Percentiles rank a stretch among this genome's conserved stretches.
Evolutionary conservation across 192 early-diverging fungal genomes (phyloP).

Genomic region (Linnemannia exigua): DNA sequence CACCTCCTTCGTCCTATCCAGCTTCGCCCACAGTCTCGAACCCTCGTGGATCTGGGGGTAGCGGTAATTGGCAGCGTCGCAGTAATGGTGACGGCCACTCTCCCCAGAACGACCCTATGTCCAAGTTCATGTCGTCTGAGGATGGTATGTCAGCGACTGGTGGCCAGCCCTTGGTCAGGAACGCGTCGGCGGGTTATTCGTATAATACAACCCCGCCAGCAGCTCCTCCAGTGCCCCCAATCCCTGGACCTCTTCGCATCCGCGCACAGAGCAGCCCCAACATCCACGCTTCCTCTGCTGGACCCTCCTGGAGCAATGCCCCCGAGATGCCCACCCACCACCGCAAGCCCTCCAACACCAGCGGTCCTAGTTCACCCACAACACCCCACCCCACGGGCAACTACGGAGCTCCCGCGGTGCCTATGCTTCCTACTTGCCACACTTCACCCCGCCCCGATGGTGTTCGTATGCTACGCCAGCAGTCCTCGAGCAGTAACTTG

Average conservation of each 20-base stretch:
- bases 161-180: constrained; percentile 44
- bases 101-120: constrained; percentile 62
- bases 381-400: constrained; percentile 27
- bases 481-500: constrained; percentile 38
- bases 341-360: constrained; percentile 33
- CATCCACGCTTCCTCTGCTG: constrained; percentile 56
- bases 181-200: constrained; percentile 46
- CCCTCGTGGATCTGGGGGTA: constrained; percentile 55
- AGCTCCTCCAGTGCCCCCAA: constrained; percentile 45
- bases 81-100: constrained; percentile 60
- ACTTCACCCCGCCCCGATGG: constrained; percentile 36
- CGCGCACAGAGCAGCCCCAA: constrained; percentile 72
- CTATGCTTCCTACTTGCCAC: constrained; percentile 26
- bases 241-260: constrained; percentile 58
- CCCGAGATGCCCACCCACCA: constrained; percentile 48
- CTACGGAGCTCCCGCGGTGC: constrained; percentile 27
- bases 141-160: constrained; percentile 4
- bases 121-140: constrained; percentile 63
- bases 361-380: constrained; percentile 43
- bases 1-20: constrained; percentile 70
- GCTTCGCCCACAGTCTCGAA: constrained; percentile 66
- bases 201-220: constrained; percentile 44
- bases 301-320: constrained; percentile 32
- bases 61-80: constrained; percentile 52
- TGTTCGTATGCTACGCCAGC: constrained; percentile 30